These are phyloP conservation scores for Camelina hispida DNA, from an alignment of 345 rosid species.

Conservation along the genomic window DNA sequence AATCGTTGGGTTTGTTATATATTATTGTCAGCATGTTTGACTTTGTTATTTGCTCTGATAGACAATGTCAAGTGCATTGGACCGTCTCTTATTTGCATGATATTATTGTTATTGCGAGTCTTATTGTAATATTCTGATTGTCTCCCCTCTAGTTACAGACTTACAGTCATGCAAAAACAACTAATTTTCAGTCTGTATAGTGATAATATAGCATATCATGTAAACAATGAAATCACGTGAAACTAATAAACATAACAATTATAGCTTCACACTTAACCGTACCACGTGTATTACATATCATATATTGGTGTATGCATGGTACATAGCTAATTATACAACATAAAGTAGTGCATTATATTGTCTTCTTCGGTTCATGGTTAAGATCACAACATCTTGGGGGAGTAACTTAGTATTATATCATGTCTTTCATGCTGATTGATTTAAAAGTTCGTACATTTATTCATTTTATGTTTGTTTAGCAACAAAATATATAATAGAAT, in stretches of 20 bases:
- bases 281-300: no score
- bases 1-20: conserved; percentile 25
- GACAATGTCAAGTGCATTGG: conserved; percentile 39
- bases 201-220: conserved; percentile 1
- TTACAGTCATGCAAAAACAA: neutral
- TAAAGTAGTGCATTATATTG: no score
- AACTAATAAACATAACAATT: neutral
- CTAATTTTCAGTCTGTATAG: neutral
- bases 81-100: conserved; percentile 27
- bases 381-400: neutral
- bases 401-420: neutral
- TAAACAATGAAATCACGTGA: neutral
- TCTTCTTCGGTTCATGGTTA: neutral
- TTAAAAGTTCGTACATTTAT: neutral
- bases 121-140: conserved; percentile 29
- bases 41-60: conserved; percentile 27
- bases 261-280: neutral
- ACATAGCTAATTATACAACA: no score
- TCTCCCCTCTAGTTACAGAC: conserved; percentile 29
- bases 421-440: neutral
- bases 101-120: conserved; percentile 16
- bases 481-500: neutral
- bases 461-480: neutral
- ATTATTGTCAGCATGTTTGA: conserved; percentile 38
- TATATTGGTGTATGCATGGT: no score